A percentile compares a stretch with the other conserved stretches of the same genome.
phyloP scores from a whole-genome alignment of 2,329 filamentous ascomycete species.

The Trichoderma polysporum region DNA sequence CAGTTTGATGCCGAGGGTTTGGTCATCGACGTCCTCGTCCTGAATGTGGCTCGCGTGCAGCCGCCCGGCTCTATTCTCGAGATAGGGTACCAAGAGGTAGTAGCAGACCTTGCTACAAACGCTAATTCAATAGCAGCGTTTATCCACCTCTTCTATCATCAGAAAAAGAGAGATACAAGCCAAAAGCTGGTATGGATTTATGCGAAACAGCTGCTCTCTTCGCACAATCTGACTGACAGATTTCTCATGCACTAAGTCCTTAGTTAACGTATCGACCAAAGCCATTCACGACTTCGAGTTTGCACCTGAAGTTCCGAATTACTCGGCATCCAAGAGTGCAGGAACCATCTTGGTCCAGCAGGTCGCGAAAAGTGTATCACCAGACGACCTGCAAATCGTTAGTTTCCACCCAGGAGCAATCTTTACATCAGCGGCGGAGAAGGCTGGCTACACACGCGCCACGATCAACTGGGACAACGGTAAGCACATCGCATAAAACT shows the following conservation, averaged over 20 bases:
- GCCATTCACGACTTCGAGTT: no score
- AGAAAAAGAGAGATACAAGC: no score
- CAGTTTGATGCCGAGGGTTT: constrained; percentile 25
- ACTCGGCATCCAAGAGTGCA: constrained; percentile 32
- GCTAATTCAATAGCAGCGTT: no score
- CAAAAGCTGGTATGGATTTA: no score
- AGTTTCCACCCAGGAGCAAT: constrained; percentile 40
- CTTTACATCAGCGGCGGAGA: constrained; percentile 29
- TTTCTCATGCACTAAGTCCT: no score
- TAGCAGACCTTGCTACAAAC: no score
- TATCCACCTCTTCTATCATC: no score
- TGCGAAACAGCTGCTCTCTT: no score
- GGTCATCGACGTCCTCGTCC: constrained; percentile 27
- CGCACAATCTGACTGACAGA: no score
- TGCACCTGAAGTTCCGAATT: not conserved
- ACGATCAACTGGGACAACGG: constrained; percentile 10
- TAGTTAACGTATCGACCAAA: no score
- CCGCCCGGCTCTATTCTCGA: not conserved
- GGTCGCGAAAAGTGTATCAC: constrained; percentile 32
- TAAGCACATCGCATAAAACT: not conserved
- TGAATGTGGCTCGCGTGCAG: constrained; percentile 24
- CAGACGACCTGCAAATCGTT: constrained; percentile 38
- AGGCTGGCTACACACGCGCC: constrained; percentile 17
- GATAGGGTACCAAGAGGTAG: not conserved
- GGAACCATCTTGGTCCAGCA: constrained; percentile 35